phyloP scores from a whole-genome alignment of 768 basidiomycete species.

The Amanita subjunquillea region DNA sequence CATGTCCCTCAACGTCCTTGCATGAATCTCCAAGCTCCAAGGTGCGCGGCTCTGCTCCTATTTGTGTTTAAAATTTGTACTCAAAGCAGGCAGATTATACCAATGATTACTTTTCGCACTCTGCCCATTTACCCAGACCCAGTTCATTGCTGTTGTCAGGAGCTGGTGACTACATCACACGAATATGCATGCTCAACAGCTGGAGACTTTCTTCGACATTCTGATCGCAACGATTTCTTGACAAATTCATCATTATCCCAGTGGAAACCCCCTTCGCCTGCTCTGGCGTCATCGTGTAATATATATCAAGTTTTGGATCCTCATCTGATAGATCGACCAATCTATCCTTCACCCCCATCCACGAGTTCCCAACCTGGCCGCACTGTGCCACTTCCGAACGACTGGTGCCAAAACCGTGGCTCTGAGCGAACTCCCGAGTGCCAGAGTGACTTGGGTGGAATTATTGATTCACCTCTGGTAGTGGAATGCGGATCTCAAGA shows the following conservation, averaged over 20 bases:
- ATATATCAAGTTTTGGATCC: neutral
- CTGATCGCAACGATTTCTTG: neutral
- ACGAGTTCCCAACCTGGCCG: constrained; percentile 17
- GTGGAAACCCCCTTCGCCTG: neutral
- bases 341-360: constrained; percentile 17
- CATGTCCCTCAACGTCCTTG: neutral
- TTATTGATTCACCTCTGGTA: constrained; percentile 24
- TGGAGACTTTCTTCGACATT: neutral
- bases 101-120: neutral
- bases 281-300: neutral
- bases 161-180: neutral
- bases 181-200: neutral
- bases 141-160: neutral
- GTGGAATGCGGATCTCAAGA: constrained; percentile 19
- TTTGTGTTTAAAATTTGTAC: neutral
- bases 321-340: neutral
- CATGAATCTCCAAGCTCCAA: neutral
- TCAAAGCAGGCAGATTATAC: neutral
- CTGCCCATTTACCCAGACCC: neutral
- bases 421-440: neutral
- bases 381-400: constrained; percentile 15
- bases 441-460: constrained; percentile 10
- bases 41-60: neutral
- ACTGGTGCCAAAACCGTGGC: constrained; percentile 1
- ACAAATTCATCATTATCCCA: neutral